A percentile compares a stretch with the other conserved stretches of the same genome.
Evolutionary conservation across 2,329 filamentous ascomycete genomes (phyloP).

Genomic region (Xylariaceae sp.): DNA sequence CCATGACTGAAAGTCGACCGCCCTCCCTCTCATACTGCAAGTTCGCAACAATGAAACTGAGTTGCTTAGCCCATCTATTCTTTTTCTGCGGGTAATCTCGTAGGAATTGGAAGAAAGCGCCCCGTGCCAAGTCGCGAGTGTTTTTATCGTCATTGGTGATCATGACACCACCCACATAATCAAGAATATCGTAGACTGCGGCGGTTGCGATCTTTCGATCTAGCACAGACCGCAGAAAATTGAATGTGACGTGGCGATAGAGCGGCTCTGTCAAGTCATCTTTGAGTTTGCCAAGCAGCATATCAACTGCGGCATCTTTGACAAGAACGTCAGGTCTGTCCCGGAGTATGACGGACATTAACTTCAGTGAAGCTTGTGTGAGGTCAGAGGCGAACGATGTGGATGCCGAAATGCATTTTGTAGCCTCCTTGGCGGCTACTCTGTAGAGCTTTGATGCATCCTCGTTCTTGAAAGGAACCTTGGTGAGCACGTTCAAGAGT

Average conservation of each 20-base stretch:
- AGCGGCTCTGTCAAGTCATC: slow-evolving; percentile 90
- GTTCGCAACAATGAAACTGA: slow-evolving; percentile 84
- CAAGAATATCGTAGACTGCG: slow-evolving; percentile 83
- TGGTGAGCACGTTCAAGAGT: slow-evolving; percentile 77
- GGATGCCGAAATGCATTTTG: slow-evolving; percentile 71
- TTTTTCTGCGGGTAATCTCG: slow-evolving; percentile 92
- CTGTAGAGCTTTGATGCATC: slow-evolving; percentile 59
- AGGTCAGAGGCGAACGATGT: slow-evolving; percentile 76
- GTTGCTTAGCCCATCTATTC: slow-evolving; percentile 80
- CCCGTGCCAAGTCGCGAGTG: slow-evolving; percentile 79
- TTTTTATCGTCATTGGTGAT: slow-evolving; percentile 89
- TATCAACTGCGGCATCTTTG: slow-evolving; percentile 75
- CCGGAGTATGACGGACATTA: slow-evolving; percentile 77
- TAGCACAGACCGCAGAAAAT: slow-evolving; percentile 83
- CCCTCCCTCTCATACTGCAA: slow-evolving; percentile 84
- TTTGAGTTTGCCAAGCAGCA: slow-evolving; percentile 74
- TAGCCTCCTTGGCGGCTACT: slow-evolving; percentile 79
- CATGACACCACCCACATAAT: slow-evolving; percentile 87
- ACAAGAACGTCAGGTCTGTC: slow-evolving; percentile 71
- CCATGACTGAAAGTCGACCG: slow-evolving; percentile 87
- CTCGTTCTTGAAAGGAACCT: slow-evolving; percentile 71
- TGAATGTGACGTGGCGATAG: slow-evolving; percentile 88
- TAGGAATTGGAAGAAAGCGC: slow-evolving; percentile 89
- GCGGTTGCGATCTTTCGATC: slow-evolving; percentile 80
- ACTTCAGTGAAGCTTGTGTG: slow-evolving; percentile 80